Conservation (phyloP, 441 rosid species). For the Raphanus hybrid region DNA sequence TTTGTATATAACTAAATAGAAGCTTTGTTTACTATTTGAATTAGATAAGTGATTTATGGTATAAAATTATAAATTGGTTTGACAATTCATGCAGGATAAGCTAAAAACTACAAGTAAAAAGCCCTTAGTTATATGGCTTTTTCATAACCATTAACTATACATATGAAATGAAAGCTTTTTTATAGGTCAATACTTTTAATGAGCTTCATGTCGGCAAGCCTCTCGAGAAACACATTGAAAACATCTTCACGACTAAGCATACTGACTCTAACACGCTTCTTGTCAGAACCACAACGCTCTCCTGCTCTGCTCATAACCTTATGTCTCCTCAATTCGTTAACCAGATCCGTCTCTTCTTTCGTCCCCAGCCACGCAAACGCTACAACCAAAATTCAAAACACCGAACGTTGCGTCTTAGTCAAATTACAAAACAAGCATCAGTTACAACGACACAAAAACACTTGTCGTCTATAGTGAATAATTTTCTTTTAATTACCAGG, state of each 20-base stretch:
- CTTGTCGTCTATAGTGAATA: neutral
- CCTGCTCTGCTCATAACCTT: conserved; percentile 68
- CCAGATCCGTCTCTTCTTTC: conserved; percentile 58
- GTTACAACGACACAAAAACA: conserved; percentile 9
- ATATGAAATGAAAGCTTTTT: neutral
- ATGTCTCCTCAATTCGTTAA: conserved; percentile 47
- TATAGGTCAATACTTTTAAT: conserved; percentile 29
- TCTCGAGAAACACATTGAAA: conserved; percentile 63
- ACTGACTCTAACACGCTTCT: conserved; percentile 62
- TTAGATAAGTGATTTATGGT: neutral
- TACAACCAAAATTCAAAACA: conserved; percentile 14
- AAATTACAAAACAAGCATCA: neutral
- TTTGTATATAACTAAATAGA: neutral
- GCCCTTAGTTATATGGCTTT: neutral
- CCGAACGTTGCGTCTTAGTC: conserved; percentile 29
- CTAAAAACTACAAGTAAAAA: conserved; percentile 15
- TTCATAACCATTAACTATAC: neutral
- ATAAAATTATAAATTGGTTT: neutral
- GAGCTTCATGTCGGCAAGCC: conserved; percentile 55
- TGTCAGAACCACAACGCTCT: conserved; percentile 60
- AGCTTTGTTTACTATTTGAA: neutral
- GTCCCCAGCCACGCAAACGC: conserved; percentile 87
- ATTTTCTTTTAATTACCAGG: conserved; percentile 49
- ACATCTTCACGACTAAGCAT: conserved; percentile 68
- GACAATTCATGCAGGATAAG: conserved; percentile 5